phyloP scores from a whole-genome alignment of 352 stramenopile species.

The Pythium guiyangense region DNA sequence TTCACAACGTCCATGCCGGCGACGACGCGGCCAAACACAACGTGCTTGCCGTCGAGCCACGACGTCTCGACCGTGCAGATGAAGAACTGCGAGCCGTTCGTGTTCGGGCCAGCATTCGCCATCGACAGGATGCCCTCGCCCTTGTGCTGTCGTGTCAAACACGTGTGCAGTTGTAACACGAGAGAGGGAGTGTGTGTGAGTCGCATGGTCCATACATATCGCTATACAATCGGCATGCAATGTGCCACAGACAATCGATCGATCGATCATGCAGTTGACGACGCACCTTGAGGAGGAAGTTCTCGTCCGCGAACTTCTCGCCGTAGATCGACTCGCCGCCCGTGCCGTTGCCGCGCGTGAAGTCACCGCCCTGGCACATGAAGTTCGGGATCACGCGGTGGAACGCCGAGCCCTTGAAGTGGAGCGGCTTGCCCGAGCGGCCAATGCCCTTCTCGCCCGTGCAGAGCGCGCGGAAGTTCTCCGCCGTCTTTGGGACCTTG shows the following conservation, averaged over 20 bases:
- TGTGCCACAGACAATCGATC: background rate
- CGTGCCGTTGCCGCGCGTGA: slow-evolving; percentile 87
- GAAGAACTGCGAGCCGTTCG: slow-evolving; percentile 98
- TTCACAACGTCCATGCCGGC: slow-evolving; percentile 98
- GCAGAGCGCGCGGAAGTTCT: slow-evolving; percentile 58
- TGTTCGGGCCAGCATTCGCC: slow-evolving; percentile 96
- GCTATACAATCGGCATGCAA: background rate
- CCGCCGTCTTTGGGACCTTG: slow-evolving; percentile 68
- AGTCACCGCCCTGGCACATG: slow-evolving; percentile 97
- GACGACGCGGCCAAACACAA: slow-evolving; percentile 96
- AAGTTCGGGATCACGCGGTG: slow-evolving; percentile 93
- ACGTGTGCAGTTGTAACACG: too few species aligned
- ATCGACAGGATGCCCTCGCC: slow-evolving; percentile 92
- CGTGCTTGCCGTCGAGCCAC: slow-evolving; percentile 91
- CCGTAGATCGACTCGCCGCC: slow-evolving; percentile 95
- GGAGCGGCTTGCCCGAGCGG: slow-evolving; percentile 67
- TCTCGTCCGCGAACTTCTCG: slow-evolving; percentile 95
- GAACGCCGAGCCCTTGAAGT: slow-evolving; percentile 88
- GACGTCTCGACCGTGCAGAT: slow-evolving; percentile 90
- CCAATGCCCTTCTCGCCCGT: slow-evolving; percentile 58
- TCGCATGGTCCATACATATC: background rate
- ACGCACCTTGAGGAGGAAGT: slow-evolving; percentile 86
- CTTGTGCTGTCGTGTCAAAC: slow-evolving; percentile 83
- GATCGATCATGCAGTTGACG: too few species aligned
- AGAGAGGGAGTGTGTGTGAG: too few species aligned